These are phyloP conservation scores for Candida pseudofarinosa DNA, from an alignment of 805 yeast genomes.

Conservation along the genomic window DNA sequence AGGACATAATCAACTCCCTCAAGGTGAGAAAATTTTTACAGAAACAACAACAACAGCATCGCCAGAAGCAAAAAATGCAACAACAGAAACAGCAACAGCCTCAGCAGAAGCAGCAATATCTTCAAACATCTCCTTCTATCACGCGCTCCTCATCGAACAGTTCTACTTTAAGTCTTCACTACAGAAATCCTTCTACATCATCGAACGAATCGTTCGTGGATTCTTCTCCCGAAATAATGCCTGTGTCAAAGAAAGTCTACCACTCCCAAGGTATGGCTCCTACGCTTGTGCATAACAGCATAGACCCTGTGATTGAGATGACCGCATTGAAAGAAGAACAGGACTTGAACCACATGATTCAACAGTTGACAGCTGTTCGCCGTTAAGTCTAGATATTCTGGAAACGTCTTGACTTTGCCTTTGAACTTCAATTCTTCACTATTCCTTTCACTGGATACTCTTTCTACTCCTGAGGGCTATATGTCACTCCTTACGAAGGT, in stretches of 20 bases:
- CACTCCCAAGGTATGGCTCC: slow-evolving; percentile 1
- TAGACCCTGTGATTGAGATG: slow-evolving; percentile 33
- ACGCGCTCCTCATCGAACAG: slow-evolving; percentile 16
- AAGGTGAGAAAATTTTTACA: slow-evolving; percentile 30
- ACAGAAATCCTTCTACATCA: slow-evolving; percentile 14
- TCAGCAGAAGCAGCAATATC: slow-evolving; percentile 6
- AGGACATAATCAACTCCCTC: slow-evolving; percentile 28
- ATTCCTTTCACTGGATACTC: neutral
- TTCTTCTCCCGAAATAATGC: slow-evolving; percentile 3
- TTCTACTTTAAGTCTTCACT: slow-evolving; percentile 11
- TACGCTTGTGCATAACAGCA: slow-evolving; percentile 5
- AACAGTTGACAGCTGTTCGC: slow-evolving; percentile 6
- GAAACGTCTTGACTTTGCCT: neutral
- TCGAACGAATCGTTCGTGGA: slow-evolving; percentile 13
- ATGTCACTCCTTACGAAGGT: too few species aligned
- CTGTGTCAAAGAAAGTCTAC: slow-evolving; percentile 1
- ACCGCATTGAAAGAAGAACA: slow-evolving; percentile 33
- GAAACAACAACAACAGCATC: slow-evolving; percentile 17
- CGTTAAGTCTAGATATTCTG: neutral
- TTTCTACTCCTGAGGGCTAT: too few species aligned
- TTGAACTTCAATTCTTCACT: neutral
- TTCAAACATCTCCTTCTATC: slow-evolving; percentile 4
- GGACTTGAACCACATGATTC: slow-evolving; percentile 25
- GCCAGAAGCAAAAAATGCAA: slow-evolving; percentile 10
- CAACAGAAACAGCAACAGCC: slow-evolving; percentile 5